Conservation (phyloP, 1,284 basidiomycete genomes). For the Ganoderma resinaceum region DNA sequence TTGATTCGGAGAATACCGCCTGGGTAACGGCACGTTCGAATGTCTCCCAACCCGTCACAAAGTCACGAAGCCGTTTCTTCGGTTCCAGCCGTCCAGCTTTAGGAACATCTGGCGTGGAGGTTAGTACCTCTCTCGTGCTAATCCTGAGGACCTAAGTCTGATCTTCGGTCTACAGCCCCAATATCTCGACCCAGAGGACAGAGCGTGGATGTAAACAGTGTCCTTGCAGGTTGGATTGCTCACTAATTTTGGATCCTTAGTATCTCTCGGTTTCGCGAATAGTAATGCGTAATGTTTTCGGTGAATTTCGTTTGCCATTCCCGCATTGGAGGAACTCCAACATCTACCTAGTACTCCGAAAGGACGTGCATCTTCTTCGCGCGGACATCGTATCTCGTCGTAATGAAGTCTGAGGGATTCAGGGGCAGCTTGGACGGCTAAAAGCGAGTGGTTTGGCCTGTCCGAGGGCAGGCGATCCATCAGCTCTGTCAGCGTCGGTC, state of each 20-base stretch:
- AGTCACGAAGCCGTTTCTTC: constrained; percentile 23
- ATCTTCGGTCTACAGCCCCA: constrained; percentile 26
- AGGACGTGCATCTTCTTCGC: background rate
- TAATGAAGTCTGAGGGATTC: background rate
- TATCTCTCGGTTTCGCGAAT: background rate
- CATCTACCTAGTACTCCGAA: background rate
- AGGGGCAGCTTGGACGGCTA: background rate
- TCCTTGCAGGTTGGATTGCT: background rate
- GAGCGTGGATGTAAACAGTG: constrained; percentile 38
- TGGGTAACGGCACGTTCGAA: constrained; percentile 21
- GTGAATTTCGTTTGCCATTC: too few species aligned
- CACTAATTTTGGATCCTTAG: background rate
- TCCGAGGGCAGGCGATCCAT: too few species aligned
- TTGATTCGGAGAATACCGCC: constrained; percentile 47
- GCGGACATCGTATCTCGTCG: background rate
- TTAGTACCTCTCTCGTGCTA: constrained; percentile 2
- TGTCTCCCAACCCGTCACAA: constrained; percentile 10
- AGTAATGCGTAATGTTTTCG: background rate
- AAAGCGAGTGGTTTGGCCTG: too few species aligned
- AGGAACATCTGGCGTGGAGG: constrained; percentile 21
- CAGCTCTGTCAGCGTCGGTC: too few species aligned
- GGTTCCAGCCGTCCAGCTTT: constrained; percentile 12
- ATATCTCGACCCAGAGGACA: constrained; percentile 39
- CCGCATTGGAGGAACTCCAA: background rate
- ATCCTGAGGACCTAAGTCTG: background rate